Conservation (phyloP, 768 basidiomycete species). For the Mycena epipterygia region DNA sequence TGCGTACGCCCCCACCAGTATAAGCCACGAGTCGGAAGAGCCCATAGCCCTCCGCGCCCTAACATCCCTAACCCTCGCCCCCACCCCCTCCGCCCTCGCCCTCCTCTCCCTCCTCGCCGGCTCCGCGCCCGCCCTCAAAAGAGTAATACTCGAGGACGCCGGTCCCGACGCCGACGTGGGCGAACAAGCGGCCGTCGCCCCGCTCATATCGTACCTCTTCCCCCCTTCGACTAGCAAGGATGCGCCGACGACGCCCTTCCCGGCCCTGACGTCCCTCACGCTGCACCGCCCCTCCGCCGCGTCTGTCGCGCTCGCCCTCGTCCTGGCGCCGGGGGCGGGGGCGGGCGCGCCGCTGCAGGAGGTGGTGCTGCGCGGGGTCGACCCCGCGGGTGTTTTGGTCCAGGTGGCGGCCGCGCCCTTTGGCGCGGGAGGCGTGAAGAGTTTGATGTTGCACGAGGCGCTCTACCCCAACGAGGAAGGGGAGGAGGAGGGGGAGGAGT, state of each 20-base stretch:
- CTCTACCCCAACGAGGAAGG: background rate
- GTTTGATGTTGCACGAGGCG: slow-evolving; percentile 7
- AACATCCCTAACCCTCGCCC: slow-evolving; percentile 57
- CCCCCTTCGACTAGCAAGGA: background rate
- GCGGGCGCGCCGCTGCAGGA: background rate
- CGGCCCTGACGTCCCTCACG: background rate
- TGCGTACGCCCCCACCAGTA: slow-evolving; percentile 31
- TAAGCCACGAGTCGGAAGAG: too few relatives aligned
- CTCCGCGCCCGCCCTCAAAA: slow-evolving; percentile 51
- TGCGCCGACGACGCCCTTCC: background rate
- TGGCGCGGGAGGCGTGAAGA: background rate
- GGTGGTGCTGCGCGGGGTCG: too few relatives aligned
- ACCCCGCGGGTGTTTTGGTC: background rate
- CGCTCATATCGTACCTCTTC: slow-evolving; percentile 47
- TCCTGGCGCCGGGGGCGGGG: background rate
- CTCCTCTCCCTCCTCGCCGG: slow-evolving; percentile 52
- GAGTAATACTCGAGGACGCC: slow-evolving; percentile 60
- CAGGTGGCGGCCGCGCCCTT: background rate
- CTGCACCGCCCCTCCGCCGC: slow-evolving; percentile 23
- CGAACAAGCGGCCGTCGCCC: slow-evolving; percentile 55
- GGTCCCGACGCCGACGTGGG: slow-evolving; percentile 54
- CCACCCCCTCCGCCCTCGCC: slow-evolving; percentile 55
- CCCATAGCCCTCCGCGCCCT: slow-evolving; percentile 55
- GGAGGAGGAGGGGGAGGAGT: slow-evolving; percentile 36
- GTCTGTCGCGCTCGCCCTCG: background rate